These are phyloP conservation scores for Penicillium olsonii DNA, from an alignment of 2,329 filamentous ascomycete genomes.

Conservation along the genomic window DNA sequence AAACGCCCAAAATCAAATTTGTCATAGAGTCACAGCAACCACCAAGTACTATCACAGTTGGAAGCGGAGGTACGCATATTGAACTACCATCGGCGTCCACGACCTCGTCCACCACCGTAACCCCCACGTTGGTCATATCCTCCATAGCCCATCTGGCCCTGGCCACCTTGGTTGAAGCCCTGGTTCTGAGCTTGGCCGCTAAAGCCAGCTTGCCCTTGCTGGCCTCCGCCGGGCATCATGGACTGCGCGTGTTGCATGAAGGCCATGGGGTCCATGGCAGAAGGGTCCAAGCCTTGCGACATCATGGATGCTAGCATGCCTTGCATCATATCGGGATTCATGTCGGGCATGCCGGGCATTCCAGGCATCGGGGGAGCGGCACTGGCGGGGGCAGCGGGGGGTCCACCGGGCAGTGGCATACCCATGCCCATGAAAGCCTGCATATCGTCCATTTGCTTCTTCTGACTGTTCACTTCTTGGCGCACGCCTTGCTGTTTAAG, in stretches of 20 bases:
- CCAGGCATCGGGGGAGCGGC: constrained; percentile 38
- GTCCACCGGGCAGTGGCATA: constrained; percentile 47
- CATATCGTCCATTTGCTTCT: constrained; percentile 66
- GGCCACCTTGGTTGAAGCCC: constrained; percentile 39
- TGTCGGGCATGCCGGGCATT: constrained; percentile 51
- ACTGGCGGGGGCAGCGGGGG: constrained; percentile 29
- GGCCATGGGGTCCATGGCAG: constrained; percentile 54
- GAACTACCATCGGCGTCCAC: constrained; percentile 42
- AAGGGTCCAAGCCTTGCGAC: constrained; percentile 55
- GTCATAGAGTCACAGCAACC: not conserved
- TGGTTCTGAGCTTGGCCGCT: constrained; percentile 35
- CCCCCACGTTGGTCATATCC: constrained; percentile 44
- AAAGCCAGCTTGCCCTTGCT: constrained; percentile 38
- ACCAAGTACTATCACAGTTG: not conserved
- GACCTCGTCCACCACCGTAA: constrained; percentile 42
- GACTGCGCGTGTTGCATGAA: constrained; percentile 57
- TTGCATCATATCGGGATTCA: constrained; percentile 59
- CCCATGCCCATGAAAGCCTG: constrained; percentile 59
- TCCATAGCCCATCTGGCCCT: constrained; percentile 45
- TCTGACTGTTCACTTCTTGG: constrained; percentile 77
- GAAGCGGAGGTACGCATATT: not conserved
- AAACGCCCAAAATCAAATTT: constrained; percentile 21
- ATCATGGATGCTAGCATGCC: constrained; percentile 59
- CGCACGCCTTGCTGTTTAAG: constrained; percentile 80
- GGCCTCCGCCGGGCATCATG: constrained; percentile 48